Evolutionary conservation across 148 eudicot species (phyloP), one percentile per base, ranked within the genome.

Genomic region (Cornus florida): DNA sequence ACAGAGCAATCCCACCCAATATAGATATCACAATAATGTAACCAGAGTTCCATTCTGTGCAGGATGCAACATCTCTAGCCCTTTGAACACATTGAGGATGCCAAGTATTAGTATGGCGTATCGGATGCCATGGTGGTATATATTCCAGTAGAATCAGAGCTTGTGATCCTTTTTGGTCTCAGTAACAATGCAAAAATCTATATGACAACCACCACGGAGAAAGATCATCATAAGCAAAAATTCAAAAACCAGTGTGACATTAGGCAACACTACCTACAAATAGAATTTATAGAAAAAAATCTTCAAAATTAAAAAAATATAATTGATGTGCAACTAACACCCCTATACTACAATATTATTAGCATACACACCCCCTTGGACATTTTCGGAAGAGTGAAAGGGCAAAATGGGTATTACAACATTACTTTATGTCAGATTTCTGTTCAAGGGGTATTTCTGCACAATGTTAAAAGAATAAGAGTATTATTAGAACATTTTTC

Each of bases 151-250:
- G 50, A 91, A 67, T 78, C 99, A 84, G 70, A 69, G 83, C 83
- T 96, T 96, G 92, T 96, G 98, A 60, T 96, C 98, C 84, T 91
- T 92, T 82, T 86, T 0, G 99, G 99, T 78, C 99, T 90, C 81
- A 96, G 62, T 71, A 96, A 84, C 90, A 96, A 84, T 0, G 99
- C 99, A 46, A 93, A 92, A 6, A 96, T 80, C 98, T 96, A 19
- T 24, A 35, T 17, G 28, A 28, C 79, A 78, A 57, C 56, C 43
- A 71, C 57, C 16, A 71, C 2, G 23, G 62, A 64, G 23, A 1
- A 1, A 77, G 67, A 56, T 46, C 28, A 59, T 65, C 60, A 74
- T 50, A 70, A 10, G 22, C 60, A 12, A 23, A 71, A 35, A 2
- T 20, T 13, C 14, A 38, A 24, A 48, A 56, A 31, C 17, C 62